Percentiles rank a stretch among this genome's conserved stretches.
Conservation (phyloP, 148 eudicot genomes). For the Rhododendron ferrugineum region DNA sequence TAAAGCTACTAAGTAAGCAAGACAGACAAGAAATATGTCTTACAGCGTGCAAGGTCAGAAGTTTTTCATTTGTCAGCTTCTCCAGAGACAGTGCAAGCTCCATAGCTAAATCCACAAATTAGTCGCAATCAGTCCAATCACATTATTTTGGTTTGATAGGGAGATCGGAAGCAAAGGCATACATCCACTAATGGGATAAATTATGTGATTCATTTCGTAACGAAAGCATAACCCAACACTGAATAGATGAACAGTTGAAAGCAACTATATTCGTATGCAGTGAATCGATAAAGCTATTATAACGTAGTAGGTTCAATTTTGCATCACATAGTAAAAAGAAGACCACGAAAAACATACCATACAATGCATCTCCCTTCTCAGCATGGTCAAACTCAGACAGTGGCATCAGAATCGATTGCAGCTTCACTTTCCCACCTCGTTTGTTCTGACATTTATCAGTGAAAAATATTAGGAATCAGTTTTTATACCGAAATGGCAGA, state of each 20-base stretch:
- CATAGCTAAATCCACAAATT: constrained; percentile 53
- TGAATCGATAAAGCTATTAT: background rate
- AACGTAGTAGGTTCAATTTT: background rate
- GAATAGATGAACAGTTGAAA: background rate
- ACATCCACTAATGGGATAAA: background rate
- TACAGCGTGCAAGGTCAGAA: constrained; percentile 71
- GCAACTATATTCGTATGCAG: background rate
- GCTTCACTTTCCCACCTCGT: constrained; percentile 88
- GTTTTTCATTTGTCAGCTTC: constrained; percentile 85
- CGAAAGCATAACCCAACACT: background rate
- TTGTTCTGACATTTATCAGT: constrained; percentile 50
- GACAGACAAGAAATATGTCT: constrained; percentile 13
- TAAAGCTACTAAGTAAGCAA: background rate
- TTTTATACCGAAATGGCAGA: background rate
- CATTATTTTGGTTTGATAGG: background rate
- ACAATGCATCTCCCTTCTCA: constrained; percentile 90
- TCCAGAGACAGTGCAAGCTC: constrained; percentile 92
- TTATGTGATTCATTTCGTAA: background rate
- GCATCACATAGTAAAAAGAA: background rate
- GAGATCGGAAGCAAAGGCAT: background rate
- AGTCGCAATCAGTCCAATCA: background rate
- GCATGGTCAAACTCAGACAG: constrained; percentile 81
- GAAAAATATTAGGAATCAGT: background rate
- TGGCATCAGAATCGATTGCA: constrained; percentile 82
- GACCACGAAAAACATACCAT: constrained; percentile 42